Conservation (phyloP, 2,329 filamentous ascomycete species). For the Xylariaceae sp. region DNA sequence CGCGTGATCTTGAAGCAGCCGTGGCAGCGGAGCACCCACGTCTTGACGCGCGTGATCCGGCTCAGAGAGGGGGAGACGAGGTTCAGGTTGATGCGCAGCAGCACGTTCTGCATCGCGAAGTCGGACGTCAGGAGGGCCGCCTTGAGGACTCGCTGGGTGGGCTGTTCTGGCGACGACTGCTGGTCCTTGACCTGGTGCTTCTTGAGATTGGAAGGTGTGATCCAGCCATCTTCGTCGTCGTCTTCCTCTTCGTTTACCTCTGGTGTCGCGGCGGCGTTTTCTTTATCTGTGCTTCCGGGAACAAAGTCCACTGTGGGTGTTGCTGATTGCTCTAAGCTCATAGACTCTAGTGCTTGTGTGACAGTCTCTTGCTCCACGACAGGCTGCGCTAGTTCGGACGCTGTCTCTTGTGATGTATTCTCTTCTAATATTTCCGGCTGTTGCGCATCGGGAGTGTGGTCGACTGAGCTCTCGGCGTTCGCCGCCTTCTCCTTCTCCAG, state of each 20-base stretch:
- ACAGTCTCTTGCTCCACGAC: slow-evolving; percentile 20
- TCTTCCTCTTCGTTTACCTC: slow-evolving; percentile 28
- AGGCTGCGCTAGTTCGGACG: slow-evolving; percentile 9
- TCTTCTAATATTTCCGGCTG: slow-evolving; percentile 9
- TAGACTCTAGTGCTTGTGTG: slow-evolving; percentile 21
- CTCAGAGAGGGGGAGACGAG: slow-evolving; percentile 74
- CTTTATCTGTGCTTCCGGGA: slow-evolving; percentile 10
- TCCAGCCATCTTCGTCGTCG: slow-evolving; percentile 67
- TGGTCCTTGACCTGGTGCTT: slow-evolving; percentile 69
- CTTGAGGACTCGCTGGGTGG: slow-evolving; percentile 63
- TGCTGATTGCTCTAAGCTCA: slow-evolving; percentile 22
- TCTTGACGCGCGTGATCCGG: slow-evolving; percentile 78
- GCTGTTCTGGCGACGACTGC: slow-evolving; percentile 41
- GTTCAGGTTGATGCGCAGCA: slow-evolving; percentile 90
- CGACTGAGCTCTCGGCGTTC: slow-evolving; percentile 6
- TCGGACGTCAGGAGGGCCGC: slow-evolving; percentile 91
- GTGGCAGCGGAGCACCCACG: slow-evolving; percentile 88
- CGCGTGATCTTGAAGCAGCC: slow-evolving; percentile 83
- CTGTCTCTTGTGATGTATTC: slow-evolving; percentile 5
- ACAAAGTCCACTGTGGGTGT: slow-evolving; percentile 15
- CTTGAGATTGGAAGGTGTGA: slow-evolving; percentile 87
- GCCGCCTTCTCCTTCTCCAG: slow-evolving; percentile 34
- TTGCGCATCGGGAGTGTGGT: slow-evolving; percentile 1
- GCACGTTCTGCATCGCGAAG: slow-evolving; percentile 96
- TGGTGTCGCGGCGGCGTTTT: slow-evolving; percentile 7